phyloP scores from a whole-genome alignment of 2,329 filamentous ascomycete genomes.

The Penicillium sp. region DNA sequence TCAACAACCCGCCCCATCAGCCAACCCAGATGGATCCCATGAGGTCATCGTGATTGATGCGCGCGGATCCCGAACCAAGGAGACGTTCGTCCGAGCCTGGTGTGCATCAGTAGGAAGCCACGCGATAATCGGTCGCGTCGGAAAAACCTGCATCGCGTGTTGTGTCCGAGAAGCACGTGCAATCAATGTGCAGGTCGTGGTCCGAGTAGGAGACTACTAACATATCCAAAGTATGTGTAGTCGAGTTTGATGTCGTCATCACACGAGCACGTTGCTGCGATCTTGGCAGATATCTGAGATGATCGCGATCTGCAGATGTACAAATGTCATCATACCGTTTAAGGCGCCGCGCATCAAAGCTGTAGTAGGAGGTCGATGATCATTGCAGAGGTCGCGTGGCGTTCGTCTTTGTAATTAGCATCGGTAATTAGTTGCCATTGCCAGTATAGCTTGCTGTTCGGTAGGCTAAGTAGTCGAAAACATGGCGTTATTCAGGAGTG shows the following conservation, averaged over 20 bases:
- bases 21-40: constrained; percentile 3
- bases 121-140: constrained; percentile 42
- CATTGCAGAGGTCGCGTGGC: not conserved
- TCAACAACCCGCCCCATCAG: constrained; percentile 17
- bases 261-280: not conserved
- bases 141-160: constrained; percentile 42
- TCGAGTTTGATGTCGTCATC: not conserved
- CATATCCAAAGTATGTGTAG: not conserved
- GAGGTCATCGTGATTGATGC: constrained; percentile 38
- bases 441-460: not conserved
- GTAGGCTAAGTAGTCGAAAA: not conserved
- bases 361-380: not conserved
- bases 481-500: not conserved
- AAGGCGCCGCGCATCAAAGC: not conserved
- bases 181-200: constrained; percentile 38
- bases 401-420: not conserved
- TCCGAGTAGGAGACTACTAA: constrained; percentile 34
- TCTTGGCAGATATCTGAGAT: not conserved
- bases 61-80: constrained; percentile 34
- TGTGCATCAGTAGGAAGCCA: constrained; percentile 43
- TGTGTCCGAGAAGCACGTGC: constrained; percentile 46
- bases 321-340: not conserved
- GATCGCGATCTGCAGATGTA: not conserved
- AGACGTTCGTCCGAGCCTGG: constrained; percentile 46
- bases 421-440: not conserved